Base-by-base conservation (phyloP, 257 asterid species). In the Linderniella brevidens region DNA sequence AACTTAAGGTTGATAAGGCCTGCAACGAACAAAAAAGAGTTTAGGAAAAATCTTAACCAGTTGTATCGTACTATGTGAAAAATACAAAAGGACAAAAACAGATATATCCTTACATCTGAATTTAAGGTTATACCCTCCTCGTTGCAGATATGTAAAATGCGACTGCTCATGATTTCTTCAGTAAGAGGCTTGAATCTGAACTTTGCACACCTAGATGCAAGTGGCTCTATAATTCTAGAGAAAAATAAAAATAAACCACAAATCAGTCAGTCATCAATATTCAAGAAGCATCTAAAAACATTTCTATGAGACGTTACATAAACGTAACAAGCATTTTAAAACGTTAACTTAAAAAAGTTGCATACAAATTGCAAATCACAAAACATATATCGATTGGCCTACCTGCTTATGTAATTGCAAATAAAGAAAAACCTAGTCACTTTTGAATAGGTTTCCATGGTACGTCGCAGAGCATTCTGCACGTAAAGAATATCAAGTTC, bases 321-420 rank as follows among this genome's bases (percentile, higher is more conserved):
- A 25, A 25, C 32, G 4, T 25, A 25, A 25, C 32, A 25, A 25
- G 32, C 32, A 25, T 25, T 25, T 25, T 6, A 25, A n/a, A 25
- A 25, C 32, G 32, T 2, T 2, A 25, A 25, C 3, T 6, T 25
- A 2, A 25, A 25, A 25, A 25, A 25, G 32, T 25, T 6, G 32
- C 32, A 25, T 25, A 25, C 32, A 25, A 25, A 25, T 25, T 25
- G 32, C 32, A 25, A 25, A 25, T 25, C 32, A 25, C 3, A 25
- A 25, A 25, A 25, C 6, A 25, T 25, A 6, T 6, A 25, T 25
- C 32, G 6, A 25, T 41, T 49, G 8, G 19, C 44, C 52, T 35
- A 84, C 98, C 98, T 84, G 93, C 96, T 88, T 68, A 88, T 69
- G 74, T 88, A 88, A 64, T 84, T 88, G 64, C 96, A 88, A 35